Base-by-base conservation (phyloP, 139 green algal genomes). In the Micromonas commoda region DNA sequence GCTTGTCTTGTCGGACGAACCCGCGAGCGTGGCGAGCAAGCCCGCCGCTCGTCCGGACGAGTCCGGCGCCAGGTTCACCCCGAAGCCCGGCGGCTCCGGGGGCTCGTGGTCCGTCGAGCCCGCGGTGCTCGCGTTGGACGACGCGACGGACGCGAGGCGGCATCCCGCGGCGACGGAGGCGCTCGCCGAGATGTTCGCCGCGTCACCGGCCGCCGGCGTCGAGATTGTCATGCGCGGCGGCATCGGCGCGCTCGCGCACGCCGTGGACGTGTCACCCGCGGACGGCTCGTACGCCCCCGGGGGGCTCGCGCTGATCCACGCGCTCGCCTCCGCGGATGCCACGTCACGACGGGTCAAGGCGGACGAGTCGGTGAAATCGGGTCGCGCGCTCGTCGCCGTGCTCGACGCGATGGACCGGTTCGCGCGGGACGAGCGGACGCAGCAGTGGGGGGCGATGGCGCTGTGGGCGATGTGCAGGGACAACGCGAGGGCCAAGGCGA, bases 121-220 rank as follows among this genome's bases (percentile, higher is more conserved):
- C n/a, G n/a, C n/a, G n/a, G n/a, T n/a, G n/a, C n/a, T n/a, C n/a
- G n/a, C n/a, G n/a, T n/a, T n/a, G n/a, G n/a, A n/a, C n/a, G n/a
- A n/a, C n/a, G n/a, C n/a, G n/a, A n/a, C n/a, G n/a, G n/a, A n/a
- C n/a, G n/a, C n/a, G n/a, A n/a, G n/a, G n/a, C n/a, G n/a, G n/a
- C n/a, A n/a, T n/a, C n/a, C n/a, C n/a, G n/a, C 26, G 4, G 64
- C 64, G 64, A n/a, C 26, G 23, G 64, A 71, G n/a, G 26, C 26
- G n/a, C 26, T 71, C 64, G 64, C 64, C 4, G 64, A 71, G 33
- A 71, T 71, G n/a, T 45, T 71, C 3, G 4, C 64, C n/a, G 16
- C n/a, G 13, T 26, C 38, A 13, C 64, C 64, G 26, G 45, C 24
- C 13, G 4, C 19, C 32, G 61, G 61, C 13, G 19, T 68, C 3